Conservation (phyloP, 768 basidiomycete genomes). For the Pilatotrama ljubarskyi region DNA sequence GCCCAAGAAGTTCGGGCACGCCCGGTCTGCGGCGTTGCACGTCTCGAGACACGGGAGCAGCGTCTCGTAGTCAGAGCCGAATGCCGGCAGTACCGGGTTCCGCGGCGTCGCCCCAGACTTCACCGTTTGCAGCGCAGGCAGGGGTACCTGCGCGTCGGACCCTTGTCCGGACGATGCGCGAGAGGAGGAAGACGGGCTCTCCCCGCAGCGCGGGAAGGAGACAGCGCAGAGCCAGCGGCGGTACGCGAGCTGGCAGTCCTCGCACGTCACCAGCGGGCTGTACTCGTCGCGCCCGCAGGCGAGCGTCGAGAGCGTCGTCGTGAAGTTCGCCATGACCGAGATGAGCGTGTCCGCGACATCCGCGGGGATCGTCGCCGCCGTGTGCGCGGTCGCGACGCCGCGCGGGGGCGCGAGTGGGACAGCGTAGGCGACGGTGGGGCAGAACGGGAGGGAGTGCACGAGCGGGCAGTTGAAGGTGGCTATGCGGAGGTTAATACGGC, state of each 20-base stretch:
- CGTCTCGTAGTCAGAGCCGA: slow-evolving; percentile 50
- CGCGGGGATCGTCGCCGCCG: slow-evolving; percentile 50
- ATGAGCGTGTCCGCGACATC: slow-evolving; percentile 52
- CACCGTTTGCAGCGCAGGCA: slow-evolving; percentile 52
- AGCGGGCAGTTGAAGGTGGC: slow-evolving; percentile 71
- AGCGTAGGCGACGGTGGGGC: slow-evolving; percentile 68
- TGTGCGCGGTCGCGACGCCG: slow-evolving; percentile 43
- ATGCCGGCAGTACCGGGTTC: slow-evolving; percentile 49
- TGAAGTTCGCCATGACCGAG: slow-evolving; percentile 70
- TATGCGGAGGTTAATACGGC: slow-evolving; percentile 24
- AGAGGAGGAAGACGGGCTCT: slow-evolving; percentile 35
- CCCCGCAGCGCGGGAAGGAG: slow-evolving; percentile 74
- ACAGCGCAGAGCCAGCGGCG: slow-evolving; percentile 76
- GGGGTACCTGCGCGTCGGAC: slow-evolving; percentile 34
- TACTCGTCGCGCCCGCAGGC: slow-evolving; percentile 81
- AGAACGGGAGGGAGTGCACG: slow-evolving; percentile 71
- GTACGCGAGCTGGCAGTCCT: slow-evolving; percentile 73
- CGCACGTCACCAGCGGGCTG: slow-evolving; percentile 75
- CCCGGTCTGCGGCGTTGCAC: slow-evolving; percentile 70
- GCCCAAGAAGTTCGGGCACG: slow-evolving; percentile 73
- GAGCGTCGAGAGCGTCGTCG: slow-evolving; percentile 65
- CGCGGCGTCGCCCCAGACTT: slow-evolving; percentile 42
- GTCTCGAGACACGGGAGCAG: slow-evolving; percentile 80
- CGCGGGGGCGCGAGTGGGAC: slow-evolving; percentile 63
- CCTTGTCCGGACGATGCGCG: background rate